Evolutionary conservation across 129 eudicot species (phyloP), one percentile per base, ranked within the genome.

Genomic region (Oenanthe sinensis): DNA sequence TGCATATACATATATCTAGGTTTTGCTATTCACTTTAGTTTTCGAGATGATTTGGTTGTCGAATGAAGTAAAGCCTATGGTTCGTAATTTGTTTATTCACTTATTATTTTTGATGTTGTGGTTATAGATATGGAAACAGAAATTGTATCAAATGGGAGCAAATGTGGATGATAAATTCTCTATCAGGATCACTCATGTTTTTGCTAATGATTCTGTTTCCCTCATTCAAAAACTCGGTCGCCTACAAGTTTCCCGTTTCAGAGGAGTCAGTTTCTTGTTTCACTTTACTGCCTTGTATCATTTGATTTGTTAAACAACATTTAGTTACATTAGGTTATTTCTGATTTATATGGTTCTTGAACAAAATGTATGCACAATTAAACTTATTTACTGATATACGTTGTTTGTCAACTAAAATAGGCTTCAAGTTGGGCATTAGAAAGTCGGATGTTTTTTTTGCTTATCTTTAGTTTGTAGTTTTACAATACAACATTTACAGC

Each of bases 121-220:
- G 42, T 26, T 26, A 71, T 74, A 94, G 98, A 86, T 94, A 30
- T 94, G 98, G 98, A 88, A 91, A 96, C 88, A 84, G 77, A 94
- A 86, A 81, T 88, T 94, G 42, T 85, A 70, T 76, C 98, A 94
- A 82, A 84, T 94, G 98, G 98, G 97, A 46, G 98, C 92, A 55
- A 85, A 26, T 14, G 13, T 90, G 42, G 97, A 90, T 78, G 89
- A 80, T 6, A 65, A 76, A 44, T 67, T 90, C n/a, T 82, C 87
- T 6, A 84, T 75, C 36, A 88, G 81, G 47, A 84, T 88, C 13
- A 94, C 96, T 42, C 94, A 91, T 80, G 83, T 94, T 48, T 88
- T 94, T 58, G 97, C 94, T 9, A 80, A 81, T 81, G 80, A 91
- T 80, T 83, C 78, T 26, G 82, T 82, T 70, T 86, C 93, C 2